These are phyloP conservation scores for Westerdykella aurantiaca DNA, from an alignment of 2,329 filamentous ascomycete genomes.

Conservation along the genomic window DNA sequence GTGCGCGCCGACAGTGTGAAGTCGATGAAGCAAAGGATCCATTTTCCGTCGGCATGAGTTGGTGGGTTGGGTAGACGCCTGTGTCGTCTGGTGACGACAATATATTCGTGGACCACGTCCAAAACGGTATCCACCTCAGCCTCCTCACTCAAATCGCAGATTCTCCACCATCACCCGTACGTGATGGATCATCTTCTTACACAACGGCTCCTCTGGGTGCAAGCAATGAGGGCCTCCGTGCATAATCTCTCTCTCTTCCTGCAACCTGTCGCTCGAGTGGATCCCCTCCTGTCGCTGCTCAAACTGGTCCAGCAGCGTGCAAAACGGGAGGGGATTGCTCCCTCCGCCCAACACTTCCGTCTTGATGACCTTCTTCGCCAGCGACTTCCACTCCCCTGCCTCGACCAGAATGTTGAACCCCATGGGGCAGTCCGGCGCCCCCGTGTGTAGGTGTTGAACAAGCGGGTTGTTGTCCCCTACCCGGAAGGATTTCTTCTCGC, in stretches of 20 bases:
- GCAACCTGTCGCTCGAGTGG: constrained; percentile 27
- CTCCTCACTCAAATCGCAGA: not conserved
- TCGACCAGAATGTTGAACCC: constrained; percentile 43
- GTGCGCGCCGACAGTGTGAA: no score
- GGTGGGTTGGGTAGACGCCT: no score
- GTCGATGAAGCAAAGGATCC: no score
- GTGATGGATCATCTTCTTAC: not conserved
- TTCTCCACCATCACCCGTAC: not conserved
- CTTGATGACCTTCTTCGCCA: constrained; percentile 43
- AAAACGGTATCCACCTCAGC: no score
- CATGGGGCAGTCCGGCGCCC: constrained; percentile 39
- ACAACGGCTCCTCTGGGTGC: not conserved
- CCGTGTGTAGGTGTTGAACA: constrained; percentile 41
- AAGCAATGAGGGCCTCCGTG: constrained; percentile 8
- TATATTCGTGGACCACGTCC: no score
- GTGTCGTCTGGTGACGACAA: no score
- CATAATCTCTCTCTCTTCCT: constrained; percentile 16
- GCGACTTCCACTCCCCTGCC: constrained; percentile 38
- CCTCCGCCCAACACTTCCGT: constrained; percentile 40
- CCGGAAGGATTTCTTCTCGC: constrained; percentile 39
- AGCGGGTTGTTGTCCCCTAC: constrained; percentile 40
- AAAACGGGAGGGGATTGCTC: constrained; percentile 24
- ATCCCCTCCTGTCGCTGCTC: constrained; percentile 40
- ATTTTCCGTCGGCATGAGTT: no score
- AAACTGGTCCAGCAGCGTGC: constrained; percentile 34